A percentile compares a stretch with the other conserved stretches of the same genome.
Conservation (phyloP, 2,329 filamentous ascomycete species). For the Monilinia fructigena region DNA sequence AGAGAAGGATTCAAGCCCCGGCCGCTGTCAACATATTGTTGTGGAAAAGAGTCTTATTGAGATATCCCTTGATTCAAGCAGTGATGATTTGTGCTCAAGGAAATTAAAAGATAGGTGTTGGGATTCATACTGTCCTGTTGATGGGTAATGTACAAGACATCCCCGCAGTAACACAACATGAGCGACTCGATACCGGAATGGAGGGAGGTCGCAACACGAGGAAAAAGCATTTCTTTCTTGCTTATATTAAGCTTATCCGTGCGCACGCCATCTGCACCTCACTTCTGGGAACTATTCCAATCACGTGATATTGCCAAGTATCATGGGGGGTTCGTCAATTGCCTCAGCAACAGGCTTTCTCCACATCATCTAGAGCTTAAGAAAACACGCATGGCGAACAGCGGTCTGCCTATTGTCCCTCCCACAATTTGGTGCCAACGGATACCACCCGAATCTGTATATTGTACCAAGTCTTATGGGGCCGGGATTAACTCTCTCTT, state of each 20-base stretch:
- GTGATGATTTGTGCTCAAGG: neutral
- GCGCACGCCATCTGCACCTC: conserved; percentile 3
- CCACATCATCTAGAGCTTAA: conserved; percentile 1
- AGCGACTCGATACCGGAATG: conserved; percentile 15
- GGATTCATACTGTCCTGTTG: no score
- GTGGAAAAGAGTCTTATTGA: neutral
- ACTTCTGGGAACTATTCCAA: neutral
- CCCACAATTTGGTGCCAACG: conserved; percentile 9
- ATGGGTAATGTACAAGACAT: no score
- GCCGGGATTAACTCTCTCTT: conserved; percentile 21
- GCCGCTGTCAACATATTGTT: neutral
- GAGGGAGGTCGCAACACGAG: conserved; percentile 4
- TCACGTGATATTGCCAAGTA: conserved; percentile 16
- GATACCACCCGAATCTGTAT: conserved; percentile 23
- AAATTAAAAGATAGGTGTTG: neutral
- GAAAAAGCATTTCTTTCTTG: conserved; percentile 14
- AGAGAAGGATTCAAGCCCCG: conserved; percentile 14
- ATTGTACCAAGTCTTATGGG: conserved; percentile 18
- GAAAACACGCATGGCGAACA: conserved; percentile 23
- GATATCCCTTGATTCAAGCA: neutral
- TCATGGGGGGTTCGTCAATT: conserved; percentile 7
- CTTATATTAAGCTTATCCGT: conserved; percentile 25
- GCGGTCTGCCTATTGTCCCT: conserved; percentile 23
- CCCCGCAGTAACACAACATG: conserved; percentile 21
- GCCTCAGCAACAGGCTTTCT: conserved; percentile 19